These are phyloP conservation scores for Massarina eburnea DNA, from an alignment of 2,329 filamentous ascomycete species.

Conservation along the genomic window DNA sequence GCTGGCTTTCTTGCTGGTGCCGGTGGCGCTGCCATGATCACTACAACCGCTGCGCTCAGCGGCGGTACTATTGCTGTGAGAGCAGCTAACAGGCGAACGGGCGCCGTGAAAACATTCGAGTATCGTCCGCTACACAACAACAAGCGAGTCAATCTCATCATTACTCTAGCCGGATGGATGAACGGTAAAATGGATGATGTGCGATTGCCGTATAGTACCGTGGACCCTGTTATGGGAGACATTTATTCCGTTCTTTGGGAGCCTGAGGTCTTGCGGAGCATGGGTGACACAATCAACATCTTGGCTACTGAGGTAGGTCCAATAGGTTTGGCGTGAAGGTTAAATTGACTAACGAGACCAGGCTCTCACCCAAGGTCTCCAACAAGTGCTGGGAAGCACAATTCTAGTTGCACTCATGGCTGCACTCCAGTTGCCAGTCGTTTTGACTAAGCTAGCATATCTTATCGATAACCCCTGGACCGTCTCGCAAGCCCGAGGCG, in stretches of 20 bases:
- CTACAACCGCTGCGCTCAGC: slow-evolving; percentile 81
- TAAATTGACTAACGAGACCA: slow-evolving; percentile 40
- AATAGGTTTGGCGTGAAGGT: background rate
- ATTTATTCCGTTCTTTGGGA: slow-evolving; percentile 98
- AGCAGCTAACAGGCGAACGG: slow-evolving; percentile 84
- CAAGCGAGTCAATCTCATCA: slow-evolving; percentile 91
- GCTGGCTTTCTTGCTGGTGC: slow-evolving; percentile 86
- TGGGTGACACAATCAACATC: slow-evolving; percentile 98
- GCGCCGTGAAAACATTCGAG: slow-evolving; percentile 93
- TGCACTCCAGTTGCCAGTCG: slow-evolving; percentile 85
- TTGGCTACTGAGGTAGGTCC: slow-evolving; percentile 83
- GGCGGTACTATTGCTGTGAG: slow-evolving; percentile 83
- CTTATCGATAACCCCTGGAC: slow-evolving; percentile 98
- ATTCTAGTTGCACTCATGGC: slow-evolving; percentile 89
- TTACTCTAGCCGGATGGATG: slow-evolving; percentile 97
- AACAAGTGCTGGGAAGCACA: slow-evolving; percentile 90
- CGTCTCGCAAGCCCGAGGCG: slow-evolving; percentile 90
- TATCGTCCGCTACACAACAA: slow-evolving; percentile 97
- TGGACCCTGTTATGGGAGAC: slow-evolving; percentile 97
- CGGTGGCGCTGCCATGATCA: slow-evolving; percentile 91
- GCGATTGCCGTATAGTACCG: slow-evolving; percentile 89
- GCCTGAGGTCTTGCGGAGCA: slow-evolving; percentile 95
- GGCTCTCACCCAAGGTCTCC: slow-evolving; percentile 93
- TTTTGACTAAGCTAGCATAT: slow-evolving; percentile 91
- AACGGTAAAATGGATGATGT: slow-evolving; percentile 97